These are phyloP conservation scores for Penicillium riverlandense DNA, from an alignment of 495 filamentous ascomycete genomes.

Conservation along the genomic window DNA sequence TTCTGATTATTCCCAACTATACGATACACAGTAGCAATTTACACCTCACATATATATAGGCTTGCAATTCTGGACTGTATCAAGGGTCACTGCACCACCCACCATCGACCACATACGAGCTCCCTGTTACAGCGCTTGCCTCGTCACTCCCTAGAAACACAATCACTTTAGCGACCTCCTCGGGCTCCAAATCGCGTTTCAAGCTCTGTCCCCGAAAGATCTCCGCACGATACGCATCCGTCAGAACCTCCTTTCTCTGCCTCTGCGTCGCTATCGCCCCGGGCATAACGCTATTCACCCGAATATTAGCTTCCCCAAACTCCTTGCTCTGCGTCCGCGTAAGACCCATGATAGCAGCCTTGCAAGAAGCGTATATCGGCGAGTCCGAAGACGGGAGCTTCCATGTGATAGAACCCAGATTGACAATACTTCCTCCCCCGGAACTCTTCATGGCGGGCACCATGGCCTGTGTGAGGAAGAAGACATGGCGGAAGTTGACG, in stretches of 20 bases:
- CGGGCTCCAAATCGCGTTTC: slow-evolving; percentile 32
- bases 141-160: slow-evolving; percentile 46
- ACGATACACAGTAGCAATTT: no score
- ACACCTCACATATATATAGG: no score
- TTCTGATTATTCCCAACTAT: no score
- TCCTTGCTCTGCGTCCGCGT: slow-evolving; percentile 14
- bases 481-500: slow-evolving; percentile 20
- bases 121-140: slow-evolving; percentile 41
- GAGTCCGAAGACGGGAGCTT: slow-evolving; percentile 12
- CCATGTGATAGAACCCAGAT: slow-evolving; percentile 24
- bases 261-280: slow-evolving; percentile 23
- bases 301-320: slow-evolving; percentile 3
- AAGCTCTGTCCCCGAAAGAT: slow-evolving; percentile 32
- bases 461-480: slow-evolving; percentile 28
- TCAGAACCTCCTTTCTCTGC: slow-evolving; percentile 36
- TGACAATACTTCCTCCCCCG: slow-evolving; percentile 20
- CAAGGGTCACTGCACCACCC: slow-evolving; percentile 14
- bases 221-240: slow-evolving; percentile 31
- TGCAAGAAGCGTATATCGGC: slow-evolving; percentile 18
- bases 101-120: slow-evolving; percentile 29
- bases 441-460: slow-evolving; percentile 15
- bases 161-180: slow-evolving; percentile 44
- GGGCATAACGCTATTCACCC: slow-evolving; percentile 25
- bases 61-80: not conserved
- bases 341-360: slow-evolving; percentile 22